Percentiles rank a stretch among this genome's conserved stretches.
phyloP scores from a whole-genome alignment of 345 rosid genomes.

The Leavenworthia alabamica region DNA sequence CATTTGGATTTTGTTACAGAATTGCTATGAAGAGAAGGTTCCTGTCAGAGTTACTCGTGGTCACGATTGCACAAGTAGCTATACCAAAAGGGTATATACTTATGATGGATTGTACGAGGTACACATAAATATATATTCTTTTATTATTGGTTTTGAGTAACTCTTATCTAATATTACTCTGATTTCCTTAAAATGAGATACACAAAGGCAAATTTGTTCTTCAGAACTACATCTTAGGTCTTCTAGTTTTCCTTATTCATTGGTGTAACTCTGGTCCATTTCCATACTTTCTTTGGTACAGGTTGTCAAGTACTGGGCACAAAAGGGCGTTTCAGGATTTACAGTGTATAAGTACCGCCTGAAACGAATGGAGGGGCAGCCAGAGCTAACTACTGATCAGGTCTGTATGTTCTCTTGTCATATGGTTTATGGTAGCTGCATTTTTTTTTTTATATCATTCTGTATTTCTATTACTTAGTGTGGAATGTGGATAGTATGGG shows the following conservation, averaged over 20 bases:
- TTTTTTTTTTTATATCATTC: background rate
- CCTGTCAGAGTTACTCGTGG: slow-evolving; percentile 91
- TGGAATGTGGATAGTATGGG: no score
- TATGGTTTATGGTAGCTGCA: slow-evolving; percentile 1
- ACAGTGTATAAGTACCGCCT: slow-evolving; percentile 73
- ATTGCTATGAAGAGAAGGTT: slow-evolving; percentile 50
- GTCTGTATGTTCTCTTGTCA: slow-evolving; percentile 27
- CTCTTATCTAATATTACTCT: background rate
- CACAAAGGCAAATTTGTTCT: background rate
- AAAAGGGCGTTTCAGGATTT: slow-evolving; percentile 84
- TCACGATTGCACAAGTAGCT: slow-evolving; percentile 58
- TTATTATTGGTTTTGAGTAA: background rate
- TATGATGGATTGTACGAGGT: slow-evolving; percentile 96
- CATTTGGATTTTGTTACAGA: slow-evolving; percentile 40
- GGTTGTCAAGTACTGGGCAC: slow-evolving; percentile 83
- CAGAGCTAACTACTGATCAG: slow-evolving; percentile 83
- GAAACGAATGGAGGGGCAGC: slow-evolving; percentile 67
- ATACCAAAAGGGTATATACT: slow-evolving; percentile 62
- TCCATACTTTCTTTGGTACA: slow-evolving; percentile 27
- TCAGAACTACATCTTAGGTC: background rate
- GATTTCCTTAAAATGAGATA: background rate
- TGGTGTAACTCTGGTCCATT: background rate
- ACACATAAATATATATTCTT: background rate
- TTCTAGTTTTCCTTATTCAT: background rate
- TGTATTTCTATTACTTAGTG: background rate